phyloP scores from a whole-genome alignment of 192 early-diverging fungal genomes.

The Paraglomus occultum region DNA sequence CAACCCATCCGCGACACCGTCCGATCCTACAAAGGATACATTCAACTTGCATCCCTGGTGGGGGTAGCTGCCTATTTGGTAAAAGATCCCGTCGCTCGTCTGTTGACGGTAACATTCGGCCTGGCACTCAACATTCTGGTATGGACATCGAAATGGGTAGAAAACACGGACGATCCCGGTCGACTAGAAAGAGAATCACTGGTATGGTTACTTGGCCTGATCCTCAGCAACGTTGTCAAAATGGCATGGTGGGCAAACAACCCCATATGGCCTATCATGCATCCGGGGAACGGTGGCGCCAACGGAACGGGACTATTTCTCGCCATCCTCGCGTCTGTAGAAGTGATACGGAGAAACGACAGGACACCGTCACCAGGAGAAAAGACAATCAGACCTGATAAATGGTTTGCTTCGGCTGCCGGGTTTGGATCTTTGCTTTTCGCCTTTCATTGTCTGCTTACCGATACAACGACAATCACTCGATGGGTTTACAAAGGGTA shows the following conservation, averaged over 20 bases:
- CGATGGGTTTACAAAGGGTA: conserved; percentile 76
- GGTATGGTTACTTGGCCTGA: conserved; percentile 66
- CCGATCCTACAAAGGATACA: conserved; percentile 50
- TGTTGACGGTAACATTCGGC: conserved; percentile 58
- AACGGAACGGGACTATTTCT: conserved; percentile 63
- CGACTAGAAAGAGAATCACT: conserved; percentile 61
- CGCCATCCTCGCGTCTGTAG: conserved; percentile 57
- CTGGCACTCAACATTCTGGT: conserved; percentile 54
- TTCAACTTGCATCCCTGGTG: conserved; percentile 56
- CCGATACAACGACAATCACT: conserved; percentile 70
- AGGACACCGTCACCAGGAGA: conserved; percentile 25
- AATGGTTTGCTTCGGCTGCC: conserved; percentile 52
- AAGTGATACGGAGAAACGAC: conserved; percentile 41
- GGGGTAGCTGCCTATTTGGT: conserved; percentile 64
- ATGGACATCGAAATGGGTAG: conserved; percentile 59
- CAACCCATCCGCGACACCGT: conserved; percentile 51
- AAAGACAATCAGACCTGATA: conserved; percentile 28
- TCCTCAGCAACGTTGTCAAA: conserved; percentile 67
- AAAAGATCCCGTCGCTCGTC: conserved; percentile 52
- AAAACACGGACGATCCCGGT: conserved; percentile 48
- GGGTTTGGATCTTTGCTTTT: conserved; percentile 69
- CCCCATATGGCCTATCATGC: conserved; percentile 83
- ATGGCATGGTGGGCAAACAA: conserved; percentile 78
- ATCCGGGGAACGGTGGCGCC: conserved; percentile 66
- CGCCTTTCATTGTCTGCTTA: conserved; percentile 71